A percentile compares a stretch with the other conserved stretches of the same genome.
Conservation (phyloP, 2,329 filamentous ascomycete species). For the Aspergillus sp. region DNA sequence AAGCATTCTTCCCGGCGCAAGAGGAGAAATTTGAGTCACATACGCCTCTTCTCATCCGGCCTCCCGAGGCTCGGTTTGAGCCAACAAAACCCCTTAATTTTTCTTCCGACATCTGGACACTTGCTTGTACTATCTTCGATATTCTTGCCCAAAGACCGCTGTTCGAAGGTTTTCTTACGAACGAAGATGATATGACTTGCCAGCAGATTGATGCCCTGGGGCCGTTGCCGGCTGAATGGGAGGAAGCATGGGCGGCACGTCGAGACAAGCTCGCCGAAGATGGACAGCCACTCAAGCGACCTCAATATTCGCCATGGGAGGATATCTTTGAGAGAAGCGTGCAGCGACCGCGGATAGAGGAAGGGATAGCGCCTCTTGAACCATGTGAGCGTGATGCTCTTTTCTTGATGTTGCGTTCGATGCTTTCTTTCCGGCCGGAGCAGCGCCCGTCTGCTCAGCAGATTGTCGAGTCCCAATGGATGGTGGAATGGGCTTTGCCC, state of each 20-base stretch:
- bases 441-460: constrained; percentile 16
- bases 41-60: constrained; percentile 23
- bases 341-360: constrained; percentile 16
- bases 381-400: constrained; percentile 16
- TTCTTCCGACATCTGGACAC: constrained; percentile 37
- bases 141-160: constrained; percentile 26
- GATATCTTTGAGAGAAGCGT: constrained; percentile 15
- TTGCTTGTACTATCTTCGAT: constrained; percentile 35
- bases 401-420: constrained; percentile 18
- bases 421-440: constrained; percentile 21
- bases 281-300: constrained; percentile 4
- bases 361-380: constrained; percentile 8
- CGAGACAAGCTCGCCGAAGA: constrained; percentile 13
- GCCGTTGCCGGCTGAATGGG: constrained; percentile 21
- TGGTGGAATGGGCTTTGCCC: constrained; percentile 22
- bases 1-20: constrained; percentile 19
- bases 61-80: constrained; percentile 37
- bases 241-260: constrained; percentile 20
- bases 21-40: constrained; percentile 14
- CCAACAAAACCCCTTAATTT: constrained; percentile 28
- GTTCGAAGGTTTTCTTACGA: constrained; percentile 22
- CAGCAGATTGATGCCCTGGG: constrained; percentile 28
- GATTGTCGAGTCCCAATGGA: constrained; percentile 23
- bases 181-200: constrained; percentile 23
- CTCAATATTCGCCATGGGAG: constrained; percentile 5